These are phyloP conservation scores for Calocybe indica DNA, from an alignment of 768 basidiomycete genomes.

Conservation along the genomic window DNA sequence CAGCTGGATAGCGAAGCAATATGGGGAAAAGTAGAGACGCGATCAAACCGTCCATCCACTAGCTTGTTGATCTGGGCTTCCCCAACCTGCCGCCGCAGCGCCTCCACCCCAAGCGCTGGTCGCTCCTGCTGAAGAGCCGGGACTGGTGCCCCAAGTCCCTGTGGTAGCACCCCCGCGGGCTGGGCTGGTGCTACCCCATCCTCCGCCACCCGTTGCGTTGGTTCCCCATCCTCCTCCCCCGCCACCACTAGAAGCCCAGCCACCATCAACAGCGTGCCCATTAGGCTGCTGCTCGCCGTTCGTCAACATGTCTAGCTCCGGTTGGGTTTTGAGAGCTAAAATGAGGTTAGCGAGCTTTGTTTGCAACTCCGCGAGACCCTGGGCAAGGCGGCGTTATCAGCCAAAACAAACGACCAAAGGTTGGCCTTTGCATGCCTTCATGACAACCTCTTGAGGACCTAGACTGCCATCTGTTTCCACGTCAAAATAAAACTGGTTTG, in stretches of 20 bases:
- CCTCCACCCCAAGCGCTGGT: slow-evolving; percentile 30
- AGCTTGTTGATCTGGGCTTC: slow-evolving; percentile 40
- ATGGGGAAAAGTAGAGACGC: neutral
- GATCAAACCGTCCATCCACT: slow-evolving; percentile 50
- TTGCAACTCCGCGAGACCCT: slow-evolving; percentile 78
- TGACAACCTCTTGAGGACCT: slow-evolving; percentile 82
- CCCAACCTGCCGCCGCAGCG: slow-evolving; percentile 37
- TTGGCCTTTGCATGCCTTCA: slow-evolving; percentile 48
- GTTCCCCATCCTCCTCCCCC: slow-evolving; percentile 23
- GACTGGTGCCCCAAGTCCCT: slow-evolving; percentile 6
- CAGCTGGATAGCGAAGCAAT: no score
- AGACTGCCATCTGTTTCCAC: slow-evolving; percentile 93
- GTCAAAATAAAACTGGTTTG: slow-evolving; percentile 88
- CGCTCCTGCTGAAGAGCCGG: slow-evolving; percentile 13
- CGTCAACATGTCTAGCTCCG: slow-evolving; percentile 48
- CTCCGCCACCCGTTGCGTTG: slow-evolving; percentile 13
- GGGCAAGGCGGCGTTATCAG: slow-evolving; percentile 3
- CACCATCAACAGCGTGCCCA: slow-evolving; percentile 16
- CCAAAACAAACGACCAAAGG: slow-evolving; percentile 1
- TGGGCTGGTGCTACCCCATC: slow-evolving; percentile 17
- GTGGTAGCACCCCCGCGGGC: slow-evolving; percentile 18
- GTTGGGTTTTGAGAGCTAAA: slow-evolving; percentile 61
- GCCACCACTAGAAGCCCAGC: slow-evolving; percentile 13
- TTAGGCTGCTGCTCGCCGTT: slow-evolving; percentile 30
- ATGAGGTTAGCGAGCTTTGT: slow-evolving; percentile 77